Evolutionary conservation across 2,329 filamentous ascomycete species (phyloP).

Genomic region (Myriosclerotinia duriaeana): DNA sequence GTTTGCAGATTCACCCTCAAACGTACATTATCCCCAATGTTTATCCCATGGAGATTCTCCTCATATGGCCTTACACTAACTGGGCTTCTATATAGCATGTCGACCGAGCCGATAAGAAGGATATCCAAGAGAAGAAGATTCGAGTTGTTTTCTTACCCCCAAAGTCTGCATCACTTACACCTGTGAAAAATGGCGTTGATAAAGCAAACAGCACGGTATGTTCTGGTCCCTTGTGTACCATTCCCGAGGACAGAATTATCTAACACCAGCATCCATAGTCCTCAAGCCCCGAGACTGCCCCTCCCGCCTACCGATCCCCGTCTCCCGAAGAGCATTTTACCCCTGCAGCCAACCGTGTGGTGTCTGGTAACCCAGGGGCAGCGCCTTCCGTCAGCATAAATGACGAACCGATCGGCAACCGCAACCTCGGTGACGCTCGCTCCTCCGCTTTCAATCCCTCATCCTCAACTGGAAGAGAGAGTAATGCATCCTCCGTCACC

Average conservation of each 20-base stretch:
- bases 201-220: slow-evolving; percentile 33
- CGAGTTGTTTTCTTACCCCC: slow-evolving; percentile 80
- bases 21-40: slow-evolving; percentile 60
- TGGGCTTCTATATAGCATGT: slow-evolving; percentile 62
- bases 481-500: slow-evolving; percentile 44
- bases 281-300: slow-evolving; percentile 36
- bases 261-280: slow-evolving; percentile 25
- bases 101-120: slow-evolving; percentile 70
- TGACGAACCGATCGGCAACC: slow-evolving; percentile 45
- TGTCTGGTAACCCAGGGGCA: slow-evolving; percentile 32
- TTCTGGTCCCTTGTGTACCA: slow-evolving; percentile 13
- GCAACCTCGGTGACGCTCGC: slow-evolving; percentile 55
- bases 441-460: slow-evolving; percentile 72
- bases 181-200: slow-evolving; percentile 36
- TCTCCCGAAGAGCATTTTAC: slow-evolving; percentile 45
- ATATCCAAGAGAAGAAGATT: slow-evolving; percentile 92
- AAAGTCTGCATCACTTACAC: slow-evolving; percentile 46
- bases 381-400: slow-evolving; percentile 44
- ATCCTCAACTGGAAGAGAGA: slow-evolving; percentile 39
- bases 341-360: slow-evolving; percentile 37
- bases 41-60: neutral
- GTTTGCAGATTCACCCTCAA: slow-evolving; percentile 73
- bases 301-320: slow-evolving; percentile 56
- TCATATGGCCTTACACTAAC: slow-evolving; percentile 1
- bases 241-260: neutral